A percentile compares a stretch with the other conserved stretches of the same genome.
Evolutionary conservation across 169 alveolate species (phyloP).

Genomic region (Eimeria falciformis): DNA sequence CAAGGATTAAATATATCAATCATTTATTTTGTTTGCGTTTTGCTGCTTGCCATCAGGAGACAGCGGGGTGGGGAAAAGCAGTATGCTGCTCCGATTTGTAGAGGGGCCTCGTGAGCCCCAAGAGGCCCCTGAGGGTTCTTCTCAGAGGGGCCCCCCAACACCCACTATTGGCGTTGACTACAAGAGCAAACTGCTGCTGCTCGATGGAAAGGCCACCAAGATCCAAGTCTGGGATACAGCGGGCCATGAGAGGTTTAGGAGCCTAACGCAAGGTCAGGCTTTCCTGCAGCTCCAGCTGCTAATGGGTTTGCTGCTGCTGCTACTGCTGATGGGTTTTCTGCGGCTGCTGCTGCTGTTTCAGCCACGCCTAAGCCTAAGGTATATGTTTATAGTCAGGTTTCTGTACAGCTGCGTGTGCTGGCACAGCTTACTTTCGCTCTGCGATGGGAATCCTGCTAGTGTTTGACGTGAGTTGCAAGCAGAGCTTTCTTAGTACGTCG

Average conservation of each 20-base stretch:
- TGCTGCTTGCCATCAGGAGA: neutral
- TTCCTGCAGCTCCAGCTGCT: neutral
- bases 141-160: neutral
- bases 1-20: too few species aligned
- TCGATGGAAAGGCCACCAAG: conserved; percentile 85
- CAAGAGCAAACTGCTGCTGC: conserved; percentile 81
- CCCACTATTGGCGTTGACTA: conserved; percentile 90
- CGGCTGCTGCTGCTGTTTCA: conserved; percentile 29
- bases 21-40: neutral
- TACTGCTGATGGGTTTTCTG: conserved; percentile 1
- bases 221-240: conserved; percentile 89
- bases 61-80: conserved; percentile 60
- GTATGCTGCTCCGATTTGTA: conserved; percentile 63
- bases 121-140: neutral
- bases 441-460: conserved; percentile 67
- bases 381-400: neutral
- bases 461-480: neutral
- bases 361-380: neutral
- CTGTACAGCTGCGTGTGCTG: neutral
- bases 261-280: conserved; percentile 85
- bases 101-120: neutral
- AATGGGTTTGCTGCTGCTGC: conserved; percentile 41
- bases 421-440: conserved; percentile 54
- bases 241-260: conserved; percentile 90
- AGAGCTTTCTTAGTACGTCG: neutral